Conservation (phyloP, 2,329 filamentous ascomycete genomes). For the Dactylella cylindrospora region DNA sequence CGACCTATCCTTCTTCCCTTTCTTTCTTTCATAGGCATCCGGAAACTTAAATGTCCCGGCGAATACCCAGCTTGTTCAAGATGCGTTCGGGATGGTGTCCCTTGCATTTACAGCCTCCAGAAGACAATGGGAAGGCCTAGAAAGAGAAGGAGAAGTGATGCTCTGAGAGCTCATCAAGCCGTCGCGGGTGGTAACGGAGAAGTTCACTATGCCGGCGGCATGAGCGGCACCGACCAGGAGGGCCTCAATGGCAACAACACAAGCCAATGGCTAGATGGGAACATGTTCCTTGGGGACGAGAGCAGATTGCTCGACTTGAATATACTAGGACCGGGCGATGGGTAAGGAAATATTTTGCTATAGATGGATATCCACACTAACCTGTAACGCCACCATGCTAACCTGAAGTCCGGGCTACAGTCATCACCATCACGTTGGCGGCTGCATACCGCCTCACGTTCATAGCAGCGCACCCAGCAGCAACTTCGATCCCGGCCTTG, state of each 20-base stretch:
- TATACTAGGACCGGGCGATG: constrained; percentile 26
- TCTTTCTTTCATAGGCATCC: constrained; percentile 55
- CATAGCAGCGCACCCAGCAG: constrained; percentile 8
- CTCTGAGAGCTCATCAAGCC: constrained; percentile 30
- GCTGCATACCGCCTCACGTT: constrained; percentile 20
- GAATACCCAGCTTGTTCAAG: constrained; percentile 63
- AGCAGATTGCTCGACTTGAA: constrained; percentile 30
- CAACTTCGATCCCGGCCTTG: constrained; percentile 19
- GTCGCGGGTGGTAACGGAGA: constrained; percentile 7
- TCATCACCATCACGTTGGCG: constrained; percentile 18
- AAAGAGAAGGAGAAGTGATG: constrained; percentile 56
- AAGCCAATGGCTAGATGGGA: constrained; percentile 27
- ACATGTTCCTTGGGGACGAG: constrained; percentile 26
- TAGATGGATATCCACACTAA: not conserved
- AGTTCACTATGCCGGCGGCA: constrained; percentile 14
- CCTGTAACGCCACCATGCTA: constrained; percentile 4
- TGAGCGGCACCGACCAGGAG: constrained; percentile 11
- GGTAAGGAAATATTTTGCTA: constrained; percentile 11
- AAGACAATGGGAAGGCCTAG: constrained; percentile 68
- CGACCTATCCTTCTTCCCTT: constrained; percentile 1
- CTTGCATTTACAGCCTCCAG: constrained; percentile 65
- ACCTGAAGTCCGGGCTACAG: constrained; percentile 5
- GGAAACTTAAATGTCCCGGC: constrained; percentile 68
- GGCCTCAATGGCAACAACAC: constrained; percentile 5
- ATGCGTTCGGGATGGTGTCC: constrained; percentile 61